Percentiles rank a stretch among this genome's conserved stretches.
Conservation (phyloP, 2,329 filamentous ascomycete genomes). For the Neoarthrinium moseri region DNA sequence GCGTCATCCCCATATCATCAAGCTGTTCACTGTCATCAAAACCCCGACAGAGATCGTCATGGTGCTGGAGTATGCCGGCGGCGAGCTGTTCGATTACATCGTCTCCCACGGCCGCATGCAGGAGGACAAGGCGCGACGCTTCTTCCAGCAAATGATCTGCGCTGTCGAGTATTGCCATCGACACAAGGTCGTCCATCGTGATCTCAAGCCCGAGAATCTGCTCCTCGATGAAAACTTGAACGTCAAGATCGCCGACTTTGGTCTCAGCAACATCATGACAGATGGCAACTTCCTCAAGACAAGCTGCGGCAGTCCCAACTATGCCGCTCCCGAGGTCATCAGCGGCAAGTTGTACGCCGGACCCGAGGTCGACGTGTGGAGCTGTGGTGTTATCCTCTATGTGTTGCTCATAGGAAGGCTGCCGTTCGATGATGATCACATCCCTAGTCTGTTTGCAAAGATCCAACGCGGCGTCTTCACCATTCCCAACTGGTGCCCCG, state of each 20-base stretch:
- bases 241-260: slow-evolving; percentile 99
- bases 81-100: slow-evolving; percentile 97
- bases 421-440: slow-evolving; percentile 98
- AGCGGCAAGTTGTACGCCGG: slow-evolving; percentile 96
- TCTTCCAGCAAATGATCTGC: slow-evolving; percentile 99
- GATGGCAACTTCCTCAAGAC: slow-evolving; percentile 99
- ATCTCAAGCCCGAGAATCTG: slow-evolving; percentile 95
- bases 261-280: slow-evolving; percentile 99
- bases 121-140: slow-evolving; percentile 89
- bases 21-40: slow-evolving; percentile 97
- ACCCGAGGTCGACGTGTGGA: slow-evolving; percentile 98
- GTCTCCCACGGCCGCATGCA: slow-evolving; percentile 90
- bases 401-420: slow-evolving; percentile 78
- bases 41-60: slow-evolving; percentile 95
- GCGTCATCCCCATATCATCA: slow-evolving; percentile 97
- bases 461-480: slow-evolving; percentile 93
- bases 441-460: slow-evolving; percentile 95
- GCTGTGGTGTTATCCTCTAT: slow-evolving; percentile 87
- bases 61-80: slow-evolving; percentile 96
- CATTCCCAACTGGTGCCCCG: slow-evolving; percentile 86
- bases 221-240: slow-evolving; percentile 93
- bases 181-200: slow-evolving; percentile 97
- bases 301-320: slow-evolving; percentile 96
- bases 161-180: slow-evolving; percentile 98
- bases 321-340: slow-evolving; percentile 96